Percentiles rank a stretch among this genome's conserved stretches.
phyloP scores from a whole-genome alignment of 805 yeast genomes.

The Candida michaelii region DNA sequence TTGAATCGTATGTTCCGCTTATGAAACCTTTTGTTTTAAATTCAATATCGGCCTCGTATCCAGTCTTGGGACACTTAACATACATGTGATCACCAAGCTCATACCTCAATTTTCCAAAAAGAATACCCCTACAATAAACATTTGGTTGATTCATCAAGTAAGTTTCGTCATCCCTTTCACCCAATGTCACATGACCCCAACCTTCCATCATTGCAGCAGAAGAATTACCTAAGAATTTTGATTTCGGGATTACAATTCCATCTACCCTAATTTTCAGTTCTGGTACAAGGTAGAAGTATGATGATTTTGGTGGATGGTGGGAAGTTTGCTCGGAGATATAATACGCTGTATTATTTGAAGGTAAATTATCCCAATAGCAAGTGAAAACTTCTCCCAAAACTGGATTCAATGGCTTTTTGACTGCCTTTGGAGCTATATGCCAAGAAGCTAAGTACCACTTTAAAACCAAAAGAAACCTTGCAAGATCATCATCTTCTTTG shows the following conservation, averaged over 20 bases:
- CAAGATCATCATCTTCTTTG: slow-evolving; percentile 51
- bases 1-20: slow-evolving; percentile 87
- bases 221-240: slow-evolving; percentile 89
- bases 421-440: slow-evolving; percentile 99
- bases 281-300: slow-evolving; percentile 87
- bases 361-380: slow-evolving; percentile 88
- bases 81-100: slow-evolving; percentile 91
- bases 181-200: slow-evolving; percentile 64
- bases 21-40: slow-evolving; percentile 95
- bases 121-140: slow-evolving; percentile 88
- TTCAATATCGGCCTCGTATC: slow-evolving; percentile 76
- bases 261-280: slow-evolving; percentile 79
- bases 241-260: slow-evolving; percentile 84
- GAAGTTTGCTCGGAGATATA: slow-evolving; percentile 93
- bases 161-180: slow-evolving; percentile 66
- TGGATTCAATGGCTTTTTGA: slow-evolving; percentile 94
- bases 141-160: slow-evolving; percentile 93
- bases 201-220: slow-evolving; percentile 99
- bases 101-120: slow-evolving; percentile 84
- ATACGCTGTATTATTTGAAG: slow-evolving; percentile 62
- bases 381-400: slow-evolving; percentile 88
- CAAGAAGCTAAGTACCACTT: slow-evolving; percentile 94
- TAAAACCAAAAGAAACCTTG: slow-evolving; percentile 71
- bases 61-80: slow-evolving; percentile 61
- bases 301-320: slow-evolving; percentile 97